Conservation (phyloP, 495 filamentous ascomycete species). For the Hypoxylon rickii region DNA sequence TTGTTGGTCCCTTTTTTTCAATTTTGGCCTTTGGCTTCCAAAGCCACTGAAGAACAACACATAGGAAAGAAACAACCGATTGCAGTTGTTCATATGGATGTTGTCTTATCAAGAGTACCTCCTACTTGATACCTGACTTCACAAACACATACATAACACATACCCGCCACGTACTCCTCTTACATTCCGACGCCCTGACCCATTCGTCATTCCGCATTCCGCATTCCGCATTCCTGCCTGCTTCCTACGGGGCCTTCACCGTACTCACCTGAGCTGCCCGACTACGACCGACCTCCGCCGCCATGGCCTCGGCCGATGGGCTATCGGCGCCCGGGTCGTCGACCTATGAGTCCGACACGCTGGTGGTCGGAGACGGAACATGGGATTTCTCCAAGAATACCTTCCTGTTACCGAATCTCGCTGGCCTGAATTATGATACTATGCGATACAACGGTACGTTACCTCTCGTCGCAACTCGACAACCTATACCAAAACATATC, state of each 20-base stretch:
- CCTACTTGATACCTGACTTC: conserved; percentile 14
- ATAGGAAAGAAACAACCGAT: conserved; percentile 10
- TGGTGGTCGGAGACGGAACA: conserved; percentile 88
- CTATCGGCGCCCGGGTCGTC: conserved; percentile 80
- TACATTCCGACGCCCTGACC: conserved; percentile 13
- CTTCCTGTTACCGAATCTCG: conserved; percentile 84
- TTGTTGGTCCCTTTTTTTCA: background rate
- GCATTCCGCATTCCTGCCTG: conserved; percentile 23
- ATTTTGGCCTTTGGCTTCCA: conserved; percentile 1
- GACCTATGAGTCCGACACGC: conserved; percentile 78
- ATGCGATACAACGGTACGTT: conserved; percentile 90
- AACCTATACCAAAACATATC: background rate
- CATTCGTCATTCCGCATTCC: conserved; percentile 27
- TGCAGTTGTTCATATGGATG: conserved; percentile 14
- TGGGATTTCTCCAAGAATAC: conserved; percentile 85
- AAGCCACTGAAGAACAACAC: background rate
- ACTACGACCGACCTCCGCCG: conserved; percentile 35
- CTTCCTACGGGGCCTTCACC: background rate
- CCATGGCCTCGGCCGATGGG: conserved; percentile 56
- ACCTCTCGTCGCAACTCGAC: background rate
- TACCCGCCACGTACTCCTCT: background rate
- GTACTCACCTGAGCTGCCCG: conserved; percentile 3
- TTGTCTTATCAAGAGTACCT: background rate
- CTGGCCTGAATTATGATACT: conserved; percentile 89
- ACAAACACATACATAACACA: background rate